Conservation (phyloP, 805 yeast genomes). For the Yamadazyma olivae region DNA sequence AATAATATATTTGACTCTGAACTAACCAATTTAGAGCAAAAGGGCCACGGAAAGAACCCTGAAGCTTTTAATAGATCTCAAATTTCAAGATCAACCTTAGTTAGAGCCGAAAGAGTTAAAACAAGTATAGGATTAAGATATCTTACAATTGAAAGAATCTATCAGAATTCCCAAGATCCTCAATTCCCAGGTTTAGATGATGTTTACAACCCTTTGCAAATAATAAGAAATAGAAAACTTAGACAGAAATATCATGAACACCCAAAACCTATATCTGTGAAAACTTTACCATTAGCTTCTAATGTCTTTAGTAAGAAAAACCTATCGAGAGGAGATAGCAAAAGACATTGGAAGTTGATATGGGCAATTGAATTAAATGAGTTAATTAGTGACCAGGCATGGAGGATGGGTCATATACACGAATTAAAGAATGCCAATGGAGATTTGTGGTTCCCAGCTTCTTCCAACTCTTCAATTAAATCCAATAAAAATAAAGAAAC, state of each 20-base stretch:
- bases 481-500: slow-evolving; percentile 2
- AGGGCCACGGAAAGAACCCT: not conserved
- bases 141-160: slow-evolving; percentile 41
- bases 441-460: slow-evolving; percentile 48
- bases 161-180: slow-evolving; percentile 17
- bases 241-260: slow-evolving; percentile 50
- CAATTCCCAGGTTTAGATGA: slow-evolving; percentile 56
- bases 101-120: slow-evolving; percentile 50
- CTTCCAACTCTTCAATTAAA: slow-evolving; percentile 6
- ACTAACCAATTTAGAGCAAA: not conserved
- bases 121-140: slow-evolving; percentile 49
- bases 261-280: slow-evolving; percentile 42
- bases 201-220: slow-evolving; percentile 77
- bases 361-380: slow-evolving; percentile 71
- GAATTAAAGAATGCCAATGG: slow-evolving; percentile 47
- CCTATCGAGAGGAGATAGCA: slow-evolving; percentile 13
- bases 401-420: slow-evolving; percentile 57
- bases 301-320: slow-evolving; percentile 52
- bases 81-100: slow-evolving; percentile 34
- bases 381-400: slow-evolving; percentile 50
- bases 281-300: slow-evolving; percentile 60
- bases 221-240: slow-evolving; percentile 68
- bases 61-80: slow-evolving; percentile 3
- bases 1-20: slow-evolving; percentile 36
- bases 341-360: slow-evolving; percentile 41